Base-by-base conservation (phyloP, 164 flowering plant species). In the Nelumbo lutea region DNA sequence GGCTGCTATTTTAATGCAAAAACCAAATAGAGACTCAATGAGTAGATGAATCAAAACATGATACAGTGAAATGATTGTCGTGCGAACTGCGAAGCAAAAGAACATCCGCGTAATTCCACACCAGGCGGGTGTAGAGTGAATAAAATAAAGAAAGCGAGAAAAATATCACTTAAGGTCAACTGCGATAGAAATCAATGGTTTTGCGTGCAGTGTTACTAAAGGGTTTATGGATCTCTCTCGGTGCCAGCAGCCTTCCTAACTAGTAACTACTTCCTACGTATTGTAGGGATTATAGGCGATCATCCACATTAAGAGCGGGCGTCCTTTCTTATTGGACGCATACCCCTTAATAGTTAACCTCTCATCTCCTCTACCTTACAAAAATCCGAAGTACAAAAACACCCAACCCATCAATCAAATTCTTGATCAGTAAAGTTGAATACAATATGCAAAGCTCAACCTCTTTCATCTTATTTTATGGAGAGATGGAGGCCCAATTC, bases 1-100 rank as follows among this genome's bases (percentile, higher is more conserved):
- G 40, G 41, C 9, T 9, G 39, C 50, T 15, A 42, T 51, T 38
- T 41, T 27, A 53, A 9, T 14, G 68, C 9, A 27, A 13, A 10
- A 52, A 61, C 6, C 43, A 60, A 60, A 61, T 53, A 45, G 66
- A 61, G 66, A 61, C 9, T 27, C 61, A 61, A 44, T 67, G 67
- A 64, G 60, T 74, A 59, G 52, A 70, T 46, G 62, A 39, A 68
- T 59, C 68, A 64, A 63, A 58, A 45, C 48, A 14, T 58, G 59
- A 66, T 47, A 62, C 78, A 65, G 65, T 45, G 73, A 68, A 57
- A 78, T 81, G 70, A 74, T 74, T 72, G 75, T 61, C 67, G 59
- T 41, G n/a, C 6, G n/a, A 27, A 27, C 27, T 27, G 27, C 27
- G 27, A 27, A 27, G 27, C 27, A 27, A 27, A 27, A 27, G 27